Conservation (phyloP, 495 filamentous ascomycete genomes). For the Aspergillus asperescens region DNA sequence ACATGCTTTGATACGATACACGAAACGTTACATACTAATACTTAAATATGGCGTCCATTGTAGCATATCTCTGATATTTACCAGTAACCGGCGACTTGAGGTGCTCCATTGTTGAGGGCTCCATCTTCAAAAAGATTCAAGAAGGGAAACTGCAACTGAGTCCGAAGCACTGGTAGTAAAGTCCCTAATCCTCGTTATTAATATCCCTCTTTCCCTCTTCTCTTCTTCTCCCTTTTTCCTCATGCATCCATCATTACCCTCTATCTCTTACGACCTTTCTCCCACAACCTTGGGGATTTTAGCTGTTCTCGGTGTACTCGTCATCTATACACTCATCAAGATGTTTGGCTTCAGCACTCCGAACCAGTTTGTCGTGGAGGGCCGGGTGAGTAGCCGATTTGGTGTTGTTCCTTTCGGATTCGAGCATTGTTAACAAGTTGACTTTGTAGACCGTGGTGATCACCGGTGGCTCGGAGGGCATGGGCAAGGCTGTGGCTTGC, state of each 20-base stretch:
- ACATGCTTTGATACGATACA: not conserved
- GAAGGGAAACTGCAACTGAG: slow-evolving; percentile 1
- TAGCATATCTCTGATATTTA: not conserved
- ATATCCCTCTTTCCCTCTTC: not conserved
- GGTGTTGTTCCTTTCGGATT: not conserved
- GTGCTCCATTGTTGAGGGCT: not conserved
- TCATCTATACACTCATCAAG: slow-evolving; percentile 40
- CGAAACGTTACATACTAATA: not conserved
- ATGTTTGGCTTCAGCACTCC: slow-evolving; percentile 63
- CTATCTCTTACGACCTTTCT: slow-evolving; percentile 24
- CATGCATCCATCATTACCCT: slow-evolving; percentile 29
- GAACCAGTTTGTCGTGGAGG: slow-evolving; percentile 78
- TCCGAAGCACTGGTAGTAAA: not conserved
- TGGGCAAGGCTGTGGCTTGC: slow-evolving; percentile 70
- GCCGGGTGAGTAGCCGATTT: slow-evolving; percentile 54
- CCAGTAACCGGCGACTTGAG: too few relatives aligned
- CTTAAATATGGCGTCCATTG: too few relatives aligned
- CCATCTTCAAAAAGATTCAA: not conserved
- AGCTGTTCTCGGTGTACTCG: slow-evolving; percentile 41
- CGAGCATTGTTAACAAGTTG: slow-evolving; percentile 12
- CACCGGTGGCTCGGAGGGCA: slow-evolving; percentile 89
- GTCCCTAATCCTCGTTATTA: not conserved
- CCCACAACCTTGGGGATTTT: slow-evolving; percentile 35
- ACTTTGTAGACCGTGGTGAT: slow-evolving; percentile 67
- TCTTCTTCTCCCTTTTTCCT: slow-evolving; percentile 19